Conservation (phyloP, 2,329 filamentous ascomycete species). For the Hypoxylon sp. region DNA sequence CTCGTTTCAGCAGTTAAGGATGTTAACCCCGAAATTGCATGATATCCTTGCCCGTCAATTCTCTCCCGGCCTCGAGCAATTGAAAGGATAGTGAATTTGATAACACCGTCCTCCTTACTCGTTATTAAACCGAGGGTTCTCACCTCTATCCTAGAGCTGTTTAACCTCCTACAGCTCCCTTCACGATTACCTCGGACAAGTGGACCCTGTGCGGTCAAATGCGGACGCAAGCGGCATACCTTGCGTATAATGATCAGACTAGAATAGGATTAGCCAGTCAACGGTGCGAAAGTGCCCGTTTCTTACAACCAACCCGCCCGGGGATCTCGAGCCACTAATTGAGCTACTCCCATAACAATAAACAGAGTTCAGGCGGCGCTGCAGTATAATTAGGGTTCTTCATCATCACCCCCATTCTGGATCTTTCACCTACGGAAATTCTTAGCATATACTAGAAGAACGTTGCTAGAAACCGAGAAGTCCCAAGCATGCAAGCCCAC, state of each 20-base stretch:
- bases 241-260: background rate
- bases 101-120: background rate
- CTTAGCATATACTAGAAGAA: background rate
- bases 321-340: background rate
- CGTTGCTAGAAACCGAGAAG: background rate
- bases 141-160: background rate
- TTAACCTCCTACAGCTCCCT: background rate
- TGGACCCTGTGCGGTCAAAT: background rate
- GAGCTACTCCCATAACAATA: background rate
- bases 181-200: background rate
- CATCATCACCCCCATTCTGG: background rate
- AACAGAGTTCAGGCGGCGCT: constrained; percentile 6
- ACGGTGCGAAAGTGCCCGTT: background rate
- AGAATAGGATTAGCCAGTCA: background rate
- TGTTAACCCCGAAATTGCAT: constrained; percentile 60
- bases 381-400: background rate
- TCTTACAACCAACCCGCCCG: background rate
- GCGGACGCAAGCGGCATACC: background rate
- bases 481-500: background rate
- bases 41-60: constrained; percentile 11
- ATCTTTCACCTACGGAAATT: background rate
- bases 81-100: background rate
- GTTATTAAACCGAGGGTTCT: background rate
- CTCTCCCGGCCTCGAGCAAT: background rate
- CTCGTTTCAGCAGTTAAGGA: constrained; percentile 69